Evolutionary conservation across 768 basidiomycete species (phyloP).

Genomic region (Pleurotus djamor): DNA sequence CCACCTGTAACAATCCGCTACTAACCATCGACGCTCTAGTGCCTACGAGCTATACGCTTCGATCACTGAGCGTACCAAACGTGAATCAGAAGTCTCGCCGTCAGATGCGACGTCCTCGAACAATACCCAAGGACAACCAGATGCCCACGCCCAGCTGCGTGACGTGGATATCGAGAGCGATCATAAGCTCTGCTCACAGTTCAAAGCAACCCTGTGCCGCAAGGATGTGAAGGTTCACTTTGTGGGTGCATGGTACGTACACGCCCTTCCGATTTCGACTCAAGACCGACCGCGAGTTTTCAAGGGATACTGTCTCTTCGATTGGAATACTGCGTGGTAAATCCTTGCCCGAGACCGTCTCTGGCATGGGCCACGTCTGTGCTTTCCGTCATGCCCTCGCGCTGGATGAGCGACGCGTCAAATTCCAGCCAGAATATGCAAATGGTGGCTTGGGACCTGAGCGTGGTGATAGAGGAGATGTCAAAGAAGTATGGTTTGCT

Average conservation of each 20-base stretch:
- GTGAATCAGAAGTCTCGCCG: no score
- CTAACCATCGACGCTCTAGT: not conserved
- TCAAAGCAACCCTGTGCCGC: conserved; percentile 15
- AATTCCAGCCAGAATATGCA: conserved; percentile 41
- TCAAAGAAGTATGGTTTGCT: conserved; percentile 29
- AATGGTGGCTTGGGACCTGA: not conserved
- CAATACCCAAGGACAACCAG: no score
- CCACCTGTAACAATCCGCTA: not conserved
- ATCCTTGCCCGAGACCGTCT: conserved; percentile 27
- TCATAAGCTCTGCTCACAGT: conserved; percentile 13
- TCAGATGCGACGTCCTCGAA: no score
- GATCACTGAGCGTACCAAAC: no score
- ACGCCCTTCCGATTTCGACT: not conserved
- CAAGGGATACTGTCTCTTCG: conserved; percentile 47
- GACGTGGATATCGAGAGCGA: no score
- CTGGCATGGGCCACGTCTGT: conserved; percentile 28
- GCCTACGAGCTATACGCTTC: not conserved
- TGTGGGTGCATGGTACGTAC: conserved; percentile 37
- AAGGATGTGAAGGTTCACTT: conserved; percentile 36
- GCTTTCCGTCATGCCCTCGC: conserved; percentile 46
- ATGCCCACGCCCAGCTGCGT: no score
- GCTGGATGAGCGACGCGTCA: conserved; percentile 44
- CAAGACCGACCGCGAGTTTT: no score
- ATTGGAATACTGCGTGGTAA: conserved; percentile 30
- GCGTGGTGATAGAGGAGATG: conserved; percentile 7